These are phyloP conservation scores for Trichopus zeylanicus DNA, from an alignment of 116 monocot genomes.

Conservation along the genomic window DNA sequence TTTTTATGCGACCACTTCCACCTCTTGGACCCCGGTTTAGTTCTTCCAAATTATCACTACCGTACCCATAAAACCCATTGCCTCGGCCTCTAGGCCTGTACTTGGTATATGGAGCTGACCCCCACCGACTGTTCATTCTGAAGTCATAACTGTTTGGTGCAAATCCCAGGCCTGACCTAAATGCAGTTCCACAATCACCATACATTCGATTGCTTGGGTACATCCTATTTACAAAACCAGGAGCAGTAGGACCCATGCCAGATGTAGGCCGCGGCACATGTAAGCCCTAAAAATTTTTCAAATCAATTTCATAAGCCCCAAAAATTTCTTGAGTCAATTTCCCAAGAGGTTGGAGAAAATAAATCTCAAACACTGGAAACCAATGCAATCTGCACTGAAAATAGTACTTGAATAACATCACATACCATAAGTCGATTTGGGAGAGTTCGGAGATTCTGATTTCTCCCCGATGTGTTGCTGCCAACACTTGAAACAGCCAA, in stretches of 20 bases:
- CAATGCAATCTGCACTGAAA: too few relatives aligned
- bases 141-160: slow-evolving; percentile 39
- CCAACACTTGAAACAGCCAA: slow-evolving; percentile 25
- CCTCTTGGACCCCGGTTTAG: slow-evolving; percentile 73
- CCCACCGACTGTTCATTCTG: slow-evolving; percentile 37
- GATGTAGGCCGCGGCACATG: slow-evolving; percentile 20
- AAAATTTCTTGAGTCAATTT: too few relatives aligned
- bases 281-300: slow-evolving; percentile 14
- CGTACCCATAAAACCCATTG: slow-evolving; percentile 50
- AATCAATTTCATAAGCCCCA: too few relatives aligned
- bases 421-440: slow-evolving; percentile 45
- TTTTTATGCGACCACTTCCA: slow-evolving; percentile 48
- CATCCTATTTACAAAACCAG: slow-evolving; percentile 28
- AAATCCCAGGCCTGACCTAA: slow-evolving; percentile 33
- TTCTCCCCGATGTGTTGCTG: slow-evolving; percentile 28
- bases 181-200: slow-evolving; percentile 20
- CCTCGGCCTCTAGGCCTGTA: slow-evolving; percentile 50
- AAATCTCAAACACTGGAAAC: too few relatives aligned
- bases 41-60: slow-evolving; percentile 64
- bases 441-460: slow-evolving; percentile 33
- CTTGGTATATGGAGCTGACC: slow-evolving; percentile 33
- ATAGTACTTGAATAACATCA: too few relatives aligned
- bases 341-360: too few relatives aligned
- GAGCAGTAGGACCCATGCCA: slow-evolving; percentile 18
- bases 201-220: slow-evolving; percentile 24